phyloP scores from a whole-genome alignment of 2,329 filamentous ascomycete genomes.

The Sclerotinia nivalis region DNA sequence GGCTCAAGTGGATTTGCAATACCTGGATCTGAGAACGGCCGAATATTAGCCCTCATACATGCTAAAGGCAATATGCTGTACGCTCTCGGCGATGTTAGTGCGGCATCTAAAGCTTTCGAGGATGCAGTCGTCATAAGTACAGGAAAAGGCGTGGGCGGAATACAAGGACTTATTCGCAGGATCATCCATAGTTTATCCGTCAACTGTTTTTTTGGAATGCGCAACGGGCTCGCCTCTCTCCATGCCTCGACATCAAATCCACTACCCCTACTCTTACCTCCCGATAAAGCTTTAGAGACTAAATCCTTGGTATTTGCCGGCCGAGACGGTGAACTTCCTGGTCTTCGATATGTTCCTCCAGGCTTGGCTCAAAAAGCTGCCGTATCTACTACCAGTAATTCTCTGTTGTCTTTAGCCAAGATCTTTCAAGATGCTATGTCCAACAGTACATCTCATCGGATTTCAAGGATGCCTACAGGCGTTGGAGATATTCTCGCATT shows the following conservation, averaged over 20 bases:
- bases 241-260: constrained; percentile 18
- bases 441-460: constrained; percentile 50
- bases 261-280: constrained; percentile 72
- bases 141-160: constrained; percentile 67
- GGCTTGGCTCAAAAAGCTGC: constrained; percentile 75
- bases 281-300: constrained; percentile 80
- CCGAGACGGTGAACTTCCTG: constrained; percentile 72
- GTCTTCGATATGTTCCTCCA: constrained; percentile 70
- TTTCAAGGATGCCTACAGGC: constrained; percentile 65
- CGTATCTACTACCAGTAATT: constrained; percentile 92
- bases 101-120: constrained; percentile 87
- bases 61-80: constrained; percentile 99
- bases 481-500: constrained; percentile 91
- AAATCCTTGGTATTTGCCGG: constrained; percentile 77
- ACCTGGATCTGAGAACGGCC: constrained; percentile 82
- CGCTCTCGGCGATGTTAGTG: constrained; percentile 75
- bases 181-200: constrained; percentile 71
- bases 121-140: constrained; percentile 89
- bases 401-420: constrained; percentile 89
- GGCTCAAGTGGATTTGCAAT: constrained; percentile 83
- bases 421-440: constrained; percentile 98
- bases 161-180: constrained; percentile 75
- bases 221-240: constrained; percentile 32
- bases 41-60: constrained; percentile 90
- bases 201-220: constrained; percentile 44